Evolutionary conservation across 768 basidiomycete genomes (phyloP).

Genomic region (Gymnopilus dilepis): DNA sequence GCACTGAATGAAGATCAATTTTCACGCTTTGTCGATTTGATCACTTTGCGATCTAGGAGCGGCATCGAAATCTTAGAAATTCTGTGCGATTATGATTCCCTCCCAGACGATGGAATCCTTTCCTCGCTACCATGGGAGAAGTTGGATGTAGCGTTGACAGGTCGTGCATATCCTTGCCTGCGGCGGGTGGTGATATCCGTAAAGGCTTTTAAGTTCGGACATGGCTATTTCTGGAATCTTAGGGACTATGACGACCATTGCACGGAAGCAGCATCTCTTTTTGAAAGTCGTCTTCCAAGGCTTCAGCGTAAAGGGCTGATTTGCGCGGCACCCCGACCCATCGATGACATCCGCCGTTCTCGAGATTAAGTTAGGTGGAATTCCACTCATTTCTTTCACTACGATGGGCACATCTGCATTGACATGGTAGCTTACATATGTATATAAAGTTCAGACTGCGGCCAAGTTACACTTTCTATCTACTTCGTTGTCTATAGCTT

Average conservation of each 20-base stretch:
- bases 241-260: neutral
- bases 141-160: constrained; percentile 14
- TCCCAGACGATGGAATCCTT: constrained; percentile 14
- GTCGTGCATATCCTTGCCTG: constrained; percentile 6
- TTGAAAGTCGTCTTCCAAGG: neutral
- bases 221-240: neutral
- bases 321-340: too few relatives aligned
- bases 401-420: too few relatives aligned
- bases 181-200: constrained; percentile 14
- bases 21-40: neutral
- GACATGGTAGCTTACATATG: too few relatives aligned
- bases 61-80: constrained; percentile 20
- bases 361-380: too few relatives aligned
- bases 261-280: neutral
- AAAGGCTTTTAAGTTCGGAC: constrained; percentile 9
- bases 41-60: too few relatives aligned
- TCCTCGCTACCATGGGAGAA: constrained; percentile 12
- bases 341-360: too few relatives aligned
- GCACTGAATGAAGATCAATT: constrained; percentile 4
- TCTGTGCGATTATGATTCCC: constrained; percentile 18
- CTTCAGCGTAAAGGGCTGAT: neutral
- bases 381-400: too few relatives aligned
- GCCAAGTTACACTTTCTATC: too few relatives aligned
- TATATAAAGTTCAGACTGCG: too few relatives aligned
- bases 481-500: too few relatives aligned